phyloP scores from a whole-genome alignment of 805 yeast species.

The Metschnikowia hibisci region DNA sequence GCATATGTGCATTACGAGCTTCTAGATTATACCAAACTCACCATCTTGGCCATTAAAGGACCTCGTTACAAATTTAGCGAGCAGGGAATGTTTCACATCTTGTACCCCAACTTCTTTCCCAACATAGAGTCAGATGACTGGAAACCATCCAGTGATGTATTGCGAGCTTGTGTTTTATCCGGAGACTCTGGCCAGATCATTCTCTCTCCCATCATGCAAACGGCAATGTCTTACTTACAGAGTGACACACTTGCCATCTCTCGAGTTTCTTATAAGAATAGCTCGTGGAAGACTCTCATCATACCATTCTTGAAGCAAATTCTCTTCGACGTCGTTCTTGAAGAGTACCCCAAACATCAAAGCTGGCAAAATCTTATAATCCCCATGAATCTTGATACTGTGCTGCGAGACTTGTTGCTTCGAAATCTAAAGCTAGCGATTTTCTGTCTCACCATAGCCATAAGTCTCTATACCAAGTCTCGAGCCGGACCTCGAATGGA shows the following conservation, averaged over 20 bases:
- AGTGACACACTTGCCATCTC: conserved; percentile 25
- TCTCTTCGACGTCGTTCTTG: conserved; percentile 28
- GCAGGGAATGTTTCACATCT: conserved; percentile 41
- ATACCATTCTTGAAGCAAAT: conserved; percentile 29
- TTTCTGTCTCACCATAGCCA: conserved; percentile 15
- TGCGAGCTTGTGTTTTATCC: conserved; percentile 1
- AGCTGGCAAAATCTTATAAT: conserved; percentile 14
- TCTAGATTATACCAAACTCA: conserved; percentile 34
- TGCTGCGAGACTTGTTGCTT: conserved; percentile 10
- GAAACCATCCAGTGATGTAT: conserved; percentile 22
- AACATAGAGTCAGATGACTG: conserved; percentile 41
- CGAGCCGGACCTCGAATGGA: conserved; percentile 7
- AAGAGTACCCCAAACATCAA: conserved; percentile 15
- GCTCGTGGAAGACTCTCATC: conserved; percentile 29
- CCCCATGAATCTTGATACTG: conserved; percentile 3
- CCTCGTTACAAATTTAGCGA: conserved; percentile 33
- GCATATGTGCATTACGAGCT: conserved; percentile 36
- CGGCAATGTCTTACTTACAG: conserved; percentile 18
- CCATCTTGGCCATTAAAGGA: conserved; percentile 41
- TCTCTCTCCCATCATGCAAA: conserved; percentile 21
- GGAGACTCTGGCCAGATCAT: conserved; percentile 8
- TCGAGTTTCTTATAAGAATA: conserved; percentile 20
- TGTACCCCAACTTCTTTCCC: conserved; percentile 43
- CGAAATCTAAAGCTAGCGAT: conserved; percentile 14
- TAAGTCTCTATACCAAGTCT: conserved; percentile 12